Evolutionary conservation across 139 green algal genomes (phyloP).

Genomic region (Pleodorina starrii): DNA sequence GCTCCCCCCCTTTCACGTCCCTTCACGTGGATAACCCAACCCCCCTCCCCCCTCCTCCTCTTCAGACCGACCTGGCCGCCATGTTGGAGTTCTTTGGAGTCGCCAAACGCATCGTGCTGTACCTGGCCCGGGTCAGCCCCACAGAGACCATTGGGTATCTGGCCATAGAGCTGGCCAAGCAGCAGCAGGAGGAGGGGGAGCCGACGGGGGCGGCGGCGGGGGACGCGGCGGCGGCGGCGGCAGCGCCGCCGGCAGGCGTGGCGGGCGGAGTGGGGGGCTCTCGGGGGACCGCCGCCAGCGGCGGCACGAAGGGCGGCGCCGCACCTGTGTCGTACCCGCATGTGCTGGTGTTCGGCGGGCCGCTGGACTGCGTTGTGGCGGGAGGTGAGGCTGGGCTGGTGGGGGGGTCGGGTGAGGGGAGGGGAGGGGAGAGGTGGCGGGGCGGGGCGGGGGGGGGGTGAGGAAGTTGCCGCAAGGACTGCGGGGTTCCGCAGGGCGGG

Average conservation of each 20-base stretch:
- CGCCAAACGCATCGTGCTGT: conserved; percentile 87
- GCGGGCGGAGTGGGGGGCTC: neutral
- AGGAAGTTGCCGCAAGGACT: too few relatives aligned
- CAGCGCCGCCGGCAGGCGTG: neutral
- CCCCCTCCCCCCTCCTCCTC: too few relatives aligned
- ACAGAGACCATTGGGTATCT: conserved; percentile 92
- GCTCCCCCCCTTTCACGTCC: too few relatives aligned
- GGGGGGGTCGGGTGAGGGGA: too few relatives aligned
- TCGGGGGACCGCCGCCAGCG: neutral
- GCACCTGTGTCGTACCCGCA: neutral
- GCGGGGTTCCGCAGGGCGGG: too few relatives aligned
- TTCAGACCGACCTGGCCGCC: conserved; percentile 58
- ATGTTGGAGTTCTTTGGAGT: conserved; percentile 77
- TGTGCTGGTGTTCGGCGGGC: neutral
- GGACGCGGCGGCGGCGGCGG: neutral
- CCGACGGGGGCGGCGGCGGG: neutral
- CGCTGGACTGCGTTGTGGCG: conserved; percentile 28
- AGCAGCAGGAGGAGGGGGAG: conserved; percentile 52
- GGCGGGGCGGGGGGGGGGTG: too few relatives aligned
- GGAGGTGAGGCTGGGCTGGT: conserved; percentile 26
- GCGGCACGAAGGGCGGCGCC: neutral
- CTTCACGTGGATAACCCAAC: too few relatives aligned
- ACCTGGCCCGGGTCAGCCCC: conserved; percentile 83
- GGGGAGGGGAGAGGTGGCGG: neutral
- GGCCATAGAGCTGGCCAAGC: conserved; percentile 76